A percentile compares a stretch with the other conserved stretches of the same genome.
These are phyloP conservation scores for Leccinum disarticulatum DNA, from an alignment of 768 basidiomycete genomes.

Conservation along the genomic window DNA sequence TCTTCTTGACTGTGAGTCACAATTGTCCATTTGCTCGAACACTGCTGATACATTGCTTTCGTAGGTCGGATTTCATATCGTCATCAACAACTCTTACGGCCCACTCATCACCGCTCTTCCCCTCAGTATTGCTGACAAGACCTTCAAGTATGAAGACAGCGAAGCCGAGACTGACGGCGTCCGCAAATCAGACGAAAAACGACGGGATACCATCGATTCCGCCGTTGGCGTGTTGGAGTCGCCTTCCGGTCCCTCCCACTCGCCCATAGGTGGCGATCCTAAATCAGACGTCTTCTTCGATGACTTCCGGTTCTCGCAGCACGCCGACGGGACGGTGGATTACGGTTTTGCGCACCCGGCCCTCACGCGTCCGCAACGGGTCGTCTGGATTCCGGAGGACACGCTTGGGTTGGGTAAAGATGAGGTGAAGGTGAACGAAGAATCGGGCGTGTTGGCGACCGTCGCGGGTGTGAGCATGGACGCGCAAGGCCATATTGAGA, in stretches of 20 bases:
- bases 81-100: slow-evolving; percentile 76
- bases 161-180: not conserved
- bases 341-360: slow-evolving; percentile 91
- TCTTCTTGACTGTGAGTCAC: slow-evolving; percentile 70
- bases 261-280: not conserved
- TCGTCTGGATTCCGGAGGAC: slow-evolving; percentile 86
- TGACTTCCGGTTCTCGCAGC: slow-evolving; percentile 25
- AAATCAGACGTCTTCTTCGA: slow-evolving; percentile 13
- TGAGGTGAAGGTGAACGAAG: slow-evolving; percentile 58
- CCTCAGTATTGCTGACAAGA: slow-evolving; percentile 72
- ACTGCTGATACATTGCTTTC: not conserved
- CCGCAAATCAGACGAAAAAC: slow-evolving; percentile 17
- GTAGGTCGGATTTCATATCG: slow-evolving; percentile 64
- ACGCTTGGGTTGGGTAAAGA: slow-evolving; percentile 47
- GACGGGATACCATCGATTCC: slow-evolving; percentile 14
- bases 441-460: slow-evolving; percentile 51
- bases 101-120: slow-evolving; percentile 79
- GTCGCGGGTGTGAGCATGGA: slow-evolving; percentile 56
- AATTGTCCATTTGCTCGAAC: no score
- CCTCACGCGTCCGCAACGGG: slow-evolving; percentile 64
- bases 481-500: slow-evolving; percentile 53
- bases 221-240: slow-evolving; percentile 7
- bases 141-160: slow-evolving; percentile 36
- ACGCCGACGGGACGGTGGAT: slow-evolving; percentile 32
- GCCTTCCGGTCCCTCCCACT: slow-evolving; percentile 1